Conservation (phyloP, 2,329 filamentous ascomycete species). For the Colletotrichum sansevieriae region DNA sequence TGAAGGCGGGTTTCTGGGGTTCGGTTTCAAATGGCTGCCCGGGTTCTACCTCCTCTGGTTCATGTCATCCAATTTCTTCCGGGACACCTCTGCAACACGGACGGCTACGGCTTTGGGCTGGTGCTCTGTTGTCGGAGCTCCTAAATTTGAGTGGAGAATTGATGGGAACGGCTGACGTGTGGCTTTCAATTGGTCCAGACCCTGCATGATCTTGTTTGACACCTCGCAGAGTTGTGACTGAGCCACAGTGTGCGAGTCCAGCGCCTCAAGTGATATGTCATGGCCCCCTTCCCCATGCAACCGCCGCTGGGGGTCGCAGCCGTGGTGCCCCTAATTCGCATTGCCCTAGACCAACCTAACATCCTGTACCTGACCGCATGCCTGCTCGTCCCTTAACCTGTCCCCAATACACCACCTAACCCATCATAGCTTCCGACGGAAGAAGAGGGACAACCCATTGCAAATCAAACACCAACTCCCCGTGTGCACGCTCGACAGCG, state of each 20-base stretch:
- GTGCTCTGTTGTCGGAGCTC: conserved; percentile 30
- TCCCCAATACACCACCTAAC: conserved; percentile 29
- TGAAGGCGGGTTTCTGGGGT: conserved; percentile 4
- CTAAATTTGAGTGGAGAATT: conserved; percentile 24
- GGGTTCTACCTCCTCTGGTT: conserved; percentile 19
- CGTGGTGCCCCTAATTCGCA: conserved; percentile 20
- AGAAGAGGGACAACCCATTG: conserved; percentile 17
- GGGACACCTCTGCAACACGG: conserved; percentile 14
- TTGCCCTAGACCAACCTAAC: conserved; percentile 15
- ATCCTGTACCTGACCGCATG: conserved; percentile 35
- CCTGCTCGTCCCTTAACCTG: conserved; percentile 28
- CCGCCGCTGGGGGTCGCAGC: conserved; percentile 12
- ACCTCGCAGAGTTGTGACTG: background rate
- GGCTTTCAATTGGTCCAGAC: conserved; percentile 14
- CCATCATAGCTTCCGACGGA: conserved; percentile 24
- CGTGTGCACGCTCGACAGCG: conserved; percentile 26
- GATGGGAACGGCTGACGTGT: conserved; percentile 24
- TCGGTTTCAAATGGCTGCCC: background rate
- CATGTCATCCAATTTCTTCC: conserved; percentile 17
- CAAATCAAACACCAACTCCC: conserved; percentile 10
- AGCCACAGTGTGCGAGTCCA: conserved; percentile 26
- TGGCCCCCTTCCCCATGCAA: background rate
- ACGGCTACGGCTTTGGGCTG: conserved; percentile 9
- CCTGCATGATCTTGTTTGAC: too few species aligned
- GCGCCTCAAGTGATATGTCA: conserved; percentile 26